These are phyloP conservation scores for Lunularia cruciata DNA, from an alignment of 225 moss, liverwort and hornwort genomes.

Conservation along the genomic window DNA sequence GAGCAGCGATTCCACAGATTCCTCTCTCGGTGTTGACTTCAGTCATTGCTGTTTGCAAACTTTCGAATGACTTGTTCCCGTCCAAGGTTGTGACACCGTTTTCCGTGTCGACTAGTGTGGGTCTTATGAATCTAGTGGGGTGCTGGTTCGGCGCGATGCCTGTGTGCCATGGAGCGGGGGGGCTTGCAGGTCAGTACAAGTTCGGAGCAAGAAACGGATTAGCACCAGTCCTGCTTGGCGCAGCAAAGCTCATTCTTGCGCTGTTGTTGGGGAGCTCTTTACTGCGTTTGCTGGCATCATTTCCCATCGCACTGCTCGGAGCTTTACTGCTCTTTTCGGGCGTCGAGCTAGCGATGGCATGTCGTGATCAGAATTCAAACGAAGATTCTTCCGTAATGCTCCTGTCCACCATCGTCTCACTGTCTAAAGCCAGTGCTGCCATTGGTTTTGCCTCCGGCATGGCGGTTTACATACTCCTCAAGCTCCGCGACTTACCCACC, in stretches of 20 bases:
- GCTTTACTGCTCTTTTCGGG: slow-evolving; percentile 77
- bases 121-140: slow-evolving; percentile 80
- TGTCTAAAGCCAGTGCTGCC: slow-evolving; percentile 41
- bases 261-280: slow-evolving; percentile 64
- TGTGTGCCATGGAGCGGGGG: slow-evolving; percentile 81
- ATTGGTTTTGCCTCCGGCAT: slow-evolving; percentile 43
- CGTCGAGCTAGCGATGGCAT: slow-evolving; percentile 76
- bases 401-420: slow-evolving; percentile 53
- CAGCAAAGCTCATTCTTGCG: slow-evolving; percentile 59
- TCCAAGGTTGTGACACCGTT: slow-evolving; percentile 44
- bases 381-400: slow-evolving; percentile 70
- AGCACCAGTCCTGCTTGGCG: slow-evolving; percentile 68
- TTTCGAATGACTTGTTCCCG: slow-evolving; percentile 79
- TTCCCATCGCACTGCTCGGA: slow-evolving; percentile 72
- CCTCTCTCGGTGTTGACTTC: slow-evolving; percentile 82
- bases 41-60: slow-evolving; percentile 78
- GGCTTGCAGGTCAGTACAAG: slow-evolving; percentile 80
- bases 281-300: slow-evolving; percentile 51
- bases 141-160: slow-evolving; percentile 97
- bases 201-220: slow-evolving; percentile 70
- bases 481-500: slow-evolving; percentile 2
- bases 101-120: slow-evolving; percentile 62
- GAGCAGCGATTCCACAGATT: slow-evolving; percentile 77
- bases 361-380: slow-evolving; percentile 64
- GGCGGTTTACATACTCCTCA: slow-evolving; percentile 8